Percentiles rank a stretch among this genome's conserved stretches.
Conservation (phyloP, 2,329 filamentous ascomycete genomes). For the Alternaria atra region DNA sequence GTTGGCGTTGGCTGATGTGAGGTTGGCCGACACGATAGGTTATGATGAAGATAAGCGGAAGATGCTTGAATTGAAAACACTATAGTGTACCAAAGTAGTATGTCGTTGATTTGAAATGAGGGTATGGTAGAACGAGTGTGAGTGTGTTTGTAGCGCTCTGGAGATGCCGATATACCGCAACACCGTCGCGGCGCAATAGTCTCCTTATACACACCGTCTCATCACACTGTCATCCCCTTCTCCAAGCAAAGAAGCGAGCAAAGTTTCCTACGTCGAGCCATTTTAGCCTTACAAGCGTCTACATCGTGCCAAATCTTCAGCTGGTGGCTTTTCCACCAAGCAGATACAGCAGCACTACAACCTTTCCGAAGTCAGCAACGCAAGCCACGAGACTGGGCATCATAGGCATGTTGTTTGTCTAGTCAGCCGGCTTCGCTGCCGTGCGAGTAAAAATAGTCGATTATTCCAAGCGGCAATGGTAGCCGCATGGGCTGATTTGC, state of each 20-base stretch:
- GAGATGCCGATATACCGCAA: neutral
- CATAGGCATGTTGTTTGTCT: slow-evolving; percentile 1
- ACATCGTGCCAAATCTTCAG: neutral
- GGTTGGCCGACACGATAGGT: neutral
- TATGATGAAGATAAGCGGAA: neutral
- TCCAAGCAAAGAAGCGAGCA: slow-evolving; percentile 1
- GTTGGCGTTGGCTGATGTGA: neutral
- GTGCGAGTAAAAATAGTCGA: slow-evolving; percentile 8
- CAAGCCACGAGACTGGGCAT: slow-evolving; percentile 7
- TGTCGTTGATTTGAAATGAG: neutral
- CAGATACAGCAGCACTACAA: slow-evolving; percentile 1
- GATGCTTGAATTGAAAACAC: neutral
- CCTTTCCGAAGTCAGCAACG: neutral
- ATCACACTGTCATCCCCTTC: neutral
- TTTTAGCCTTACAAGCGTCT: neutral
- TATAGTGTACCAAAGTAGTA: neutral
- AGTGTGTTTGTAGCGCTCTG: neutral
- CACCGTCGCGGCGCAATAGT: neutral
- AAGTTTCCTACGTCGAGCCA: neutral
- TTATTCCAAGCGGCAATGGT: slow-evolving; percentile 6
- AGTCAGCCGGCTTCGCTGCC: neutral
- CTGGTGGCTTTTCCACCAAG: neutral
- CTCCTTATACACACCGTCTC: neutral
- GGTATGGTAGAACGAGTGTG: neutral
- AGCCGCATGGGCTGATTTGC: slow-evolving; percentile 1